Evolutionary conservation across 345 rosid species (phyloP).

Genomic region (Euphorbia pulcherrima): DNA sequence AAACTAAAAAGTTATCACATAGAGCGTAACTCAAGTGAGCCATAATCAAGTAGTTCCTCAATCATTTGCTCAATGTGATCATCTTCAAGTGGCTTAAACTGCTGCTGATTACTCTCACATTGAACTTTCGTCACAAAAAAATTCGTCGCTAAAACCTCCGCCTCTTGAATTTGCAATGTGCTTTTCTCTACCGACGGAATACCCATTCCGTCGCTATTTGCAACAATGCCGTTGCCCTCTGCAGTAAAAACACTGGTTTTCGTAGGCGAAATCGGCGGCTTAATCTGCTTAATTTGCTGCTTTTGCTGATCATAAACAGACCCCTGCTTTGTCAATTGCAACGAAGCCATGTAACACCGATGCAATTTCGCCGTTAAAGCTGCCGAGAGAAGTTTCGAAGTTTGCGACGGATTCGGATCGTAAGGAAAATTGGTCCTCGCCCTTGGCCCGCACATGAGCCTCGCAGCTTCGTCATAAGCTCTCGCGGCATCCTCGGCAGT

Average conservation of each 20-base stretch:
- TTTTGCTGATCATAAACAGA: constrained; percentile 31
- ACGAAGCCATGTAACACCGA: constrained; percentile 91
- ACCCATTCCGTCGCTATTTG: constrained; percentile 25
- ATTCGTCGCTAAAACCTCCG: constrained; percentile 43
- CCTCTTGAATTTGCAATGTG: constrained; percentile 30
- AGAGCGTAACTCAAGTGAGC: constrained; percentile 73
- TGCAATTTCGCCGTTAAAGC: constrained; percentile 87
- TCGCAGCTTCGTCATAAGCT: constrained; percentile 95
- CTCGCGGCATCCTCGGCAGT: constrained; percentile 96
- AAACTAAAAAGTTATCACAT: neutral
- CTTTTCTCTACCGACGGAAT: constrained; percentile 25
- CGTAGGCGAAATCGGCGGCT: constrained; percentile 24
- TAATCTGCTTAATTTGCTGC: constrained; percentile 14
- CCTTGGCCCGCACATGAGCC: constrained; percentile 94
- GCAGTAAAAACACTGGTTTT: neutral
- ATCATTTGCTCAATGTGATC: constrained; percentile 96
- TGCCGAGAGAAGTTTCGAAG: constrained; percentile 87
- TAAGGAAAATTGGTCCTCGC: constrained; percentile 92
- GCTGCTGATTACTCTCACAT: constrained; percentile 23
- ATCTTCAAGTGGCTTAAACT: constrained; percentile 64
- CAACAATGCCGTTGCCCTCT: constrained; percentile 22
- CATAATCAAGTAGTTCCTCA: constrained; percentile 74
- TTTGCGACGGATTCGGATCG: constrained; percentile 58
- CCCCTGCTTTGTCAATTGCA: constrained; percentile 66
- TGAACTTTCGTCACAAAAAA: constrained; percentile 43